A percentile compares a stretch with the other conserved stretches of the same genome.
These are phyloP conservation scores for Colletotrichum tofieldiae DNA, from an alignment of 2,329 filamentous ascomycete genomes.

Conservation along the genomic window DNA sequence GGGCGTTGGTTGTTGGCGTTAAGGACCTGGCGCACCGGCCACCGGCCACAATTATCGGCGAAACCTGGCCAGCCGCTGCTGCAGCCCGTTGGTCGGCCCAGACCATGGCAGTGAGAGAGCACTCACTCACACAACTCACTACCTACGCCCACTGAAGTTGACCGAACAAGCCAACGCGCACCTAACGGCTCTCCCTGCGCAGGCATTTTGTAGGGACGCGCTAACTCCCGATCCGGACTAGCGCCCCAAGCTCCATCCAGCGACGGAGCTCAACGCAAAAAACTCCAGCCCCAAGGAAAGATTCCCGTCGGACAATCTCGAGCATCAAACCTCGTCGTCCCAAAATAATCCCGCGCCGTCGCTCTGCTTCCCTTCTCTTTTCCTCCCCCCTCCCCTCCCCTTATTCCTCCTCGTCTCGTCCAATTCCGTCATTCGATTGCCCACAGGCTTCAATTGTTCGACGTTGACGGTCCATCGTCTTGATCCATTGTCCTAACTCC, in stretches of 20 bases:
- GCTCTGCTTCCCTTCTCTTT: slow-evolving; percentile 38
- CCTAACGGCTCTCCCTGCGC: slow-evolving; percentile 40
- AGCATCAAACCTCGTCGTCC: slow-evolving; percentile 47
- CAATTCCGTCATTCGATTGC: slow-evolving; percentile 39
- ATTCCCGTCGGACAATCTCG: slow-evolving; percentile 51
- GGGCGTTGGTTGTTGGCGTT: slow-evolving; percentile 9
- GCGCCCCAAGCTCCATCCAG: slow-evolving; percentile 52
- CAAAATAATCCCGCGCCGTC: slow-evolving; percentile 52
- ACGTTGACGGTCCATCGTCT: slow-evolving; percentile 33
- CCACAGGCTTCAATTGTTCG: slow-evolving; percentile 37
- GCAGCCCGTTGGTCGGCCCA: background rate
- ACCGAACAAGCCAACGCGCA: background rate
- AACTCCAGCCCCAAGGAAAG: slow-evolving; percentile 58
- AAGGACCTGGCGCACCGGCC: slow-evolving; percentile 22
- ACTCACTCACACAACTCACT: background rate
- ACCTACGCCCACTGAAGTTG: too few relatives aligned
- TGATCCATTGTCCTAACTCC: background rate
- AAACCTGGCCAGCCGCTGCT: slow-evolving; percentile 4
- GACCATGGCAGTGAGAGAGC: background rate
- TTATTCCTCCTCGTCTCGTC: slow-evolving; percentile 40
- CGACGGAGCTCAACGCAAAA: slow-evolving; percentile 61
- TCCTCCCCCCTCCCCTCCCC: slow-evolving; percentile 40
- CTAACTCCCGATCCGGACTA: slow-evolving; percentile 51
- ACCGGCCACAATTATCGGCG: slow-evolving; percentile 36
- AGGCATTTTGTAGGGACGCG: slow-evolving; percentile 44